Base-by-base conservation (phyloP, 2,329 filamentous ascomycete species). In the Phyllosticta citriasiana region DNA sequence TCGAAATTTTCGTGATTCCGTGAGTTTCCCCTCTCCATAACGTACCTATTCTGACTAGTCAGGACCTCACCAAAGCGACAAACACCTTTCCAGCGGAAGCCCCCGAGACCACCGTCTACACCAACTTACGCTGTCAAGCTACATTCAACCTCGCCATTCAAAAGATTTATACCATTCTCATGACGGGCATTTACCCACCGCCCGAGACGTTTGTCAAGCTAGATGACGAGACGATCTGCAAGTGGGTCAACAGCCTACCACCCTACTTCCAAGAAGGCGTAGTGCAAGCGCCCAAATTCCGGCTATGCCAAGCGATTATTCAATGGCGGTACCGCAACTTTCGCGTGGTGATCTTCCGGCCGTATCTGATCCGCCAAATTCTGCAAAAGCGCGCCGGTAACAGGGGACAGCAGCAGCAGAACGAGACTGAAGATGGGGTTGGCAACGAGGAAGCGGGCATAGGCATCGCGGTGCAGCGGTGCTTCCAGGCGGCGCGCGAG, bases 261-360 rank as follows among this genome's bases (percentile, higher is more conserved):
- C 16, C 66, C 0, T 78, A 72, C 66, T 78, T 77, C 58, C 65
- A 66, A 27, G 71, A 74, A 27, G 58, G 66, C 14, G 66, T 68
- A 2, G 9, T 62, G 0, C 66, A 77, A 3, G 73, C 73, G 1
- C 60, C 68, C 1, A 71, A 72, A 53, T 80, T 75, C 58, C 67
- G 71, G 0, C 71, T 78, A 12, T 69, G 73, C 2, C 75, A 79
- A 25, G 72, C 72, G 2, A 73, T 79, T n/a, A 75, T 78, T 67
- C 70, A 71, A 52, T 79, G 77, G 75, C 72, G 78, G 8, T 71
- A 71, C 51, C 71, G 75, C 8, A 80, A 80, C 59, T 69, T 80
- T 52, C 71, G 76, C 22, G 78, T 80, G 64, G 76, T 80, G 57
- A 78, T 79, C 71, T 79, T 78, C 63, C 69, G 78, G 2, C 75